Evolutionary conservation across 306 rosid genomes (phyloP).

Genomic region (Fragaria nilgerrensis): DNA sequence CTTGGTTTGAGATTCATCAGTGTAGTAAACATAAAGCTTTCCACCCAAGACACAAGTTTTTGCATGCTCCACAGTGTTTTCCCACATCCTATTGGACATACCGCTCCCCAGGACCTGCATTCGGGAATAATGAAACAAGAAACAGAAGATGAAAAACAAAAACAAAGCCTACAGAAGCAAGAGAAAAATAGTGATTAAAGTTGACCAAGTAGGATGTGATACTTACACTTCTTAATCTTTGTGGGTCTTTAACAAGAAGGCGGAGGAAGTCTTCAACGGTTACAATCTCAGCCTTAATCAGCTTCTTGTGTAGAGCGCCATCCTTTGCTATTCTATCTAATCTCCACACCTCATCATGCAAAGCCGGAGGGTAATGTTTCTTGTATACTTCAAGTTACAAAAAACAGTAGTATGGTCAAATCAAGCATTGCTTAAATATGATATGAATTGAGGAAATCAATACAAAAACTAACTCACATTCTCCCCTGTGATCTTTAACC

Average conservation of each 20-base stretch:
- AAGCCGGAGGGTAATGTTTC: conserved; percentile 86
- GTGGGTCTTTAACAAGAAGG: conserved; percentile 63
- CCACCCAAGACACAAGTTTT: conserved; percentile 82
- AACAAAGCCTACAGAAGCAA: background rate
- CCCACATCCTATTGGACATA: conserved; percentile 96
- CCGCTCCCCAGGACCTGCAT: conserved; percentile 80
- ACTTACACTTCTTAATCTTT: conserved; percentile 75
- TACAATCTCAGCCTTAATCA: conserved; percentile 49
- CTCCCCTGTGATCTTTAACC: conserved; percentile 93
- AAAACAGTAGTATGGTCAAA: conserved; percentile 7
- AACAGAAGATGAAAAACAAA: background rate
- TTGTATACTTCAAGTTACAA: conserved; percentile 63
- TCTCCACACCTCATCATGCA: conserved; percentile 91
- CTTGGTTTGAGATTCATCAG: conserved; percentile 41
- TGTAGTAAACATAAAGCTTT: conserved; percentile 72
- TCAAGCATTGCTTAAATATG: conserved; percentile 1
- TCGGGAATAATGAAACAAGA: conserved; percentile 7
- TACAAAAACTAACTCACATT: conserved; percentile 53
- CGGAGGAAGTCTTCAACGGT: conserved; percentile 85
- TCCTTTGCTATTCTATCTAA: conserved; percentile 83
- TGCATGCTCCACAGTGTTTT: conserved; percentile 87
- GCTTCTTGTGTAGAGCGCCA: conserved; percentile 80
- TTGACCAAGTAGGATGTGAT: conserved; percentile 8
- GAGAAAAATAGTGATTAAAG: conserved; percentile 4
- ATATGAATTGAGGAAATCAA: background rate